phyloP scores from a whole-genome alignment of 2,329 filamentous ascomycete genomes.

The Phaeomoniella chlamydospora region DNA sequence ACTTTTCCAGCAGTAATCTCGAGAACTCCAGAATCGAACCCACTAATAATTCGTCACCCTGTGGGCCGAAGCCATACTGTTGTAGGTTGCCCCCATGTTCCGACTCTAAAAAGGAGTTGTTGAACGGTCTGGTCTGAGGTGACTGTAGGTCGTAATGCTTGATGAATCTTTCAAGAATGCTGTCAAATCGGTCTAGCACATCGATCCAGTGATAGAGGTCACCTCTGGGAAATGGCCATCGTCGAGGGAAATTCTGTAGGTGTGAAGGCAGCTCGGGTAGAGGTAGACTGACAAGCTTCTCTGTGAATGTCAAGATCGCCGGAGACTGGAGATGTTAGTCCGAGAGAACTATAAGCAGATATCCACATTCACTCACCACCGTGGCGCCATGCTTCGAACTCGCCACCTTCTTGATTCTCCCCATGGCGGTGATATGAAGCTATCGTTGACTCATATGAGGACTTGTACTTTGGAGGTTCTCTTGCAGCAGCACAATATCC shows the following conservation, averaged over 20 bases:
- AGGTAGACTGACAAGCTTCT: conserved; percentile 51
- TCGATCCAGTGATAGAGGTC: conserved; percentile 98
- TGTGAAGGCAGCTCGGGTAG: conserved; percentile 64
- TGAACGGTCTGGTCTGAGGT: conserved; percentile 67
- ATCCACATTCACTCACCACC: conserved; percentile 22
- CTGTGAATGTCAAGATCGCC: conserved; percentile 70
- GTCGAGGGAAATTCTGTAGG: conserved; percentile 65
- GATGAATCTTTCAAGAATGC: conserved; percentile 69
- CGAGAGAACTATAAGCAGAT: conserved; percentile 7
- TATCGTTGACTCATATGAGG: too few relatives aligned
- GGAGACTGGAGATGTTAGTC: conserved; percentile 50
- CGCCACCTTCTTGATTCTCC: conserved; percentile 38
- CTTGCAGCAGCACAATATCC: too few relatives aligned
- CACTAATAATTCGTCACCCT: conserved; percentile 70
- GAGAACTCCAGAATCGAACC: conserved; percentile 76
- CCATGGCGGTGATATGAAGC: conserved; percentile 21
- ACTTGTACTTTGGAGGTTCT: too few relatives aligned
- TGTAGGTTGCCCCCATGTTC: conserved; percentile 27
- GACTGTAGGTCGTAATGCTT: conserved; percentile 67
- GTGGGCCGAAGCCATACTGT: conserved; percentile 49
- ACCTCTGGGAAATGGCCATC: conserved; percentile 91
- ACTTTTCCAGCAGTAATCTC: conserved; percentile 77
- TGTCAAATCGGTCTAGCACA: conserved; percentile 83
- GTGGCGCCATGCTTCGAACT: conserved; percentile 36
- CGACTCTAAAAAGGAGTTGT: conserved; percentile 40